Percentiles rank a stretch among this genome's conserved stretches.
Conservation (phyloP, 2,329 filamentous ascomycete species). For the Colletotrichum sp. region DNA sequence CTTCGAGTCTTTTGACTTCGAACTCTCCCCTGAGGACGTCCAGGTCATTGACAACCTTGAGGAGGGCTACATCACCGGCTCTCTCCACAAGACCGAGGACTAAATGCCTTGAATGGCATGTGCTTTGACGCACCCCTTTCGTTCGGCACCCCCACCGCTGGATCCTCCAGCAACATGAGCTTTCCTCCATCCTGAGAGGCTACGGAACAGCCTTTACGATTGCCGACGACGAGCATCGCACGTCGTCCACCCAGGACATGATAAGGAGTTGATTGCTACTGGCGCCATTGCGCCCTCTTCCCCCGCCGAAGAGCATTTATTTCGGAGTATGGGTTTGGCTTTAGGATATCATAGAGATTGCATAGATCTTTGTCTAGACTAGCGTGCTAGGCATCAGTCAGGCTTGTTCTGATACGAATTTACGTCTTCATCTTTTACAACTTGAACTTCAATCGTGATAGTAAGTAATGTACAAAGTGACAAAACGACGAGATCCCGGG, state of each 20-base stretch:
- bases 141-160: neutral
- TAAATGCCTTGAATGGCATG: slow-evolving; percentile 25
- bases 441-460: neutral
- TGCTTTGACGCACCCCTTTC: neutral
- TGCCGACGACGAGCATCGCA: slow-evolving; percentile 6
- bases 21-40: slow-evolving; percentile 57
- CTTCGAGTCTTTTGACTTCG: slow-evolving; percentile 68
- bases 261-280: slow-evolving; percentile 12
- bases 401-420: slow-evolving; percentile 16
- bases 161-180: neutral
- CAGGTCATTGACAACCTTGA: slow-evolving; percentile 36
- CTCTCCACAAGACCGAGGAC: slow-evolving; percentile 44
- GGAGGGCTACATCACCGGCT: slow-evolving; percentile 32
- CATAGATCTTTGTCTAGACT: neutral
- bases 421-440: neutral
- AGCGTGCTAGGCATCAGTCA: slow-evolving; percentile 7
- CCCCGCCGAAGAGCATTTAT: slow-evolving; percentile 2
- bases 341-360: neutral
- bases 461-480: neutral
- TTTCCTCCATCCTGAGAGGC: slow-evolving; percentile 21
- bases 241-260: slow-evolving; percentile 22
- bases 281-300: neutral
- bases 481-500: neutral
- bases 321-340: slow-evolving; percentile 4
- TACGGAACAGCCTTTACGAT: neutral